Base-by-base conservation (phyloP, 306 rosid species). In the Castanea sativa region DNA sequence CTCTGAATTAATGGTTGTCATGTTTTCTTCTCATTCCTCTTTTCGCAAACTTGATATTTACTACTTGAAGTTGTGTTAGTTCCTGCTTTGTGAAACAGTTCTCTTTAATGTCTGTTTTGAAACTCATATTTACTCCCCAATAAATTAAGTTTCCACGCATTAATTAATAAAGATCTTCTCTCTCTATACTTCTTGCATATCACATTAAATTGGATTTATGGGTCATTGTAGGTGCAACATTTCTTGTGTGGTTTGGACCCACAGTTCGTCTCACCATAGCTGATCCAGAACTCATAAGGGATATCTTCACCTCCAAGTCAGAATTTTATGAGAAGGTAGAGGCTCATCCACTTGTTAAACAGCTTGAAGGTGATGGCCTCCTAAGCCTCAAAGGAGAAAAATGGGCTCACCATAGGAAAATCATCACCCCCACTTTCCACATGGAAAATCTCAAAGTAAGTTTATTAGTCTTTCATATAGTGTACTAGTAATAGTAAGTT, bases 341-440 rank as follows among this genome's bases (percentile, higher is more conserved):
- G 73, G 94, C 99, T 41, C 99, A 96, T 78, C 99, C 99, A 1
- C 97, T 96, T 2, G 90, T 96, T 52, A 93, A 91, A 83, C 94
- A 91, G 89, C 93, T 96, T 5, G 99, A 96, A 86, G 99, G 99
- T 4, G 96, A 96, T 76, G 99, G 99, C 8, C 99, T 96, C 38
- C 91, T 96, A 11, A 96, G 97, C 83, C 98, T 96, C 70, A 93
- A 89, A 69, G 99, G 97, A 41, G 89, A 88, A 49, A 96, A 96
- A 87, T 96, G 99, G 99, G 97, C 93, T 84, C 97, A 77, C 89
- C 99, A 96, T 41, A 45, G 98, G 3, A 93, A 77, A 82, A 88
- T 93, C 80, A 96, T 96, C 71, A 78, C 94, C 76, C 99, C 99
- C 61, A 91, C 98, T 43, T 96, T 96, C 73, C 97, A 93, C 83